A percentile compares a stretch with the other conserved stretches of the same genome.
phyloP scores from a whole-genome alignment of 2,329 filamentous ascomycete species.

The Apiospora phragmitis region DNA sequence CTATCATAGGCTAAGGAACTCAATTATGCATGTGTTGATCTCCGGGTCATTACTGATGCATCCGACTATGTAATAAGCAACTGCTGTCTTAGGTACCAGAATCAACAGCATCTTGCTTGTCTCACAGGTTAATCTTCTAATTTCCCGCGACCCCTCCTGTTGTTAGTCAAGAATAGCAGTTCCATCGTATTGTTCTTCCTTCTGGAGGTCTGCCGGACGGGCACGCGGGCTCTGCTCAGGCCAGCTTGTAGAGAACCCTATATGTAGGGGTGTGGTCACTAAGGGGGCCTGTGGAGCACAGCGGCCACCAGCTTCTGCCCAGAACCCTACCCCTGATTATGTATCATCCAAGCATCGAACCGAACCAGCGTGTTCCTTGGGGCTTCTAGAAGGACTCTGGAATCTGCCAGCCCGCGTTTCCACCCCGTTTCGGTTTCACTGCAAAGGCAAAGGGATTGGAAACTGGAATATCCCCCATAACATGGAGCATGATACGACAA shows the following conservation, averaged over 20 bases:
- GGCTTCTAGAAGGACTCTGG: not conserved
- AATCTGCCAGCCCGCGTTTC: not conserved
- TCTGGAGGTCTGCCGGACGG: not conserved
- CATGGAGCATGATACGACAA: not conserved
- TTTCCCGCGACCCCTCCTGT: not conserved
- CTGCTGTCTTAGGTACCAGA: not conserved
- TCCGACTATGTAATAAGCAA: not conserved
- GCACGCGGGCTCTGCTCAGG: not conserved
- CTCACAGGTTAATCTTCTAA: not conserved
- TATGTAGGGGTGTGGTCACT: too few species aligned
- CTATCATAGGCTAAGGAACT: not conserved
- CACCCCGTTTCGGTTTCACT: not conserved
- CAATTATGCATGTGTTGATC: not conserved
- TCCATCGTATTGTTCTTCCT: not conserved
- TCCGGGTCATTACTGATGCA: not conserved
- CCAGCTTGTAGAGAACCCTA: not conserved
- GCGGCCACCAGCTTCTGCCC: not conserved
- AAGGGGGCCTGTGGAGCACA: not conserved
- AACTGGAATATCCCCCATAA: not conserved
- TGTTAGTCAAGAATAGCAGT: not conserved
- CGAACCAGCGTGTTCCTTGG: not conserved
- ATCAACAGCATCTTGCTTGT: not conserved
- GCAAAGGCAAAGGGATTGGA: not conserved
- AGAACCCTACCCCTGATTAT: not conserved
- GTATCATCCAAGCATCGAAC: conserved; percentile 1